These are phyloP conservation scores for Stachybotrys chlorohalonatus DNA, from an alignment of 2,329 filamentous ascomycete species.

Conservation along the genomic window DNA sequence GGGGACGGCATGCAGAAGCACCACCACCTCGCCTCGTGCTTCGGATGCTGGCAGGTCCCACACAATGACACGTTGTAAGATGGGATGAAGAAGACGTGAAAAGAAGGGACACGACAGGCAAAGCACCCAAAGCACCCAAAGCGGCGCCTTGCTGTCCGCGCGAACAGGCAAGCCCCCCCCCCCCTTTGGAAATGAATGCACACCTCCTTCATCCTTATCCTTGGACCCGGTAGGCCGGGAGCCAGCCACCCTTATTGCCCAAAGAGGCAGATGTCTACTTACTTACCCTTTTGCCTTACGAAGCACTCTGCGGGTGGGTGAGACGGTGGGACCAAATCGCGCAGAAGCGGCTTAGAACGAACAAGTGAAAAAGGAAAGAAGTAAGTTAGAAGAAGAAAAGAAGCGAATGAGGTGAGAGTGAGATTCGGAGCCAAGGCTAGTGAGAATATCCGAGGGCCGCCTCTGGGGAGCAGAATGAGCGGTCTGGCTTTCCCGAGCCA, in stretches of 20 bases:
- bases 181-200: too few species aligned
- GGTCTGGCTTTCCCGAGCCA: too few species aligned
- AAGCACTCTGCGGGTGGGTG: too few species aligned
- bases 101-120: too few species aligned
- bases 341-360: background rate
- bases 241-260: background rate
- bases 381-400: background rate
- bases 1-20: background rate
- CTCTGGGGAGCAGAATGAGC: too few species aligned
- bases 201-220: too few species aligned
- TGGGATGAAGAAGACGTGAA: background rate
- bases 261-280: background rate
- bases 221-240: background rate
- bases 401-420: background rate
- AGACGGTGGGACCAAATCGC: too few species aligned
- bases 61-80: background rate
- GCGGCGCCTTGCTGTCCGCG: too few species aligned
- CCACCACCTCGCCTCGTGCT: background rate
- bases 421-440: background rate
- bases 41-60: background rate
- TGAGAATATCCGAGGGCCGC: too few species aligned
- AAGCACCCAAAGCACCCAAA: too few species aligned
- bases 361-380: background rate
- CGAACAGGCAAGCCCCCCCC: too few species aligned
- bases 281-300: too few species aligned